Conservation (phyloP, 306 rosid genomes). For the Oemleria cerasiformis region DNA sequence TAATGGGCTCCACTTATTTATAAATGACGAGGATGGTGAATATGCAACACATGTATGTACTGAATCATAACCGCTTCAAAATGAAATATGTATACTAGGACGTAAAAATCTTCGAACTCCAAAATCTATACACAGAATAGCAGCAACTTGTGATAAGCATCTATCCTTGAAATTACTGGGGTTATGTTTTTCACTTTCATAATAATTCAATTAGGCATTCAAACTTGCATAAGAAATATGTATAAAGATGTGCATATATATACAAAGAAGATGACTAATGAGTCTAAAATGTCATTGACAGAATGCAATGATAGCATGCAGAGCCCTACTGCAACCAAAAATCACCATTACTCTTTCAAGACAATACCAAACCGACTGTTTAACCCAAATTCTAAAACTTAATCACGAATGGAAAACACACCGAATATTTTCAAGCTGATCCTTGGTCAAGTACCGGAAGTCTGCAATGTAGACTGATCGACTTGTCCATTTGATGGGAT, state of each 20-base stretch:
- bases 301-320: not conserved
- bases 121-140: not conserved
- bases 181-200: not conserved
- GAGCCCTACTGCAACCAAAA: not conserved
- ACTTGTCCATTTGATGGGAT: slow-evolving; percentile 74
- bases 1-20: too few relatives aligned
- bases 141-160: not conserved
- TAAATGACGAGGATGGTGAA: too few relatives aligned
- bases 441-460: slow-evolving; percentile 86
- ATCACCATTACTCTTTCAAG: not conserved
- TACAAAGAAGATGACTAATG: not conserved
- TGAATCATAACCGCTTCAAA: too few relatives aligned
- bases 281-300: not conserved
- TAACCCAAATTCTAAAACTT: not conserved
- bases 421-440: slow-evolving; percentile 39
- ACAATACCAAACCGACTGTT: not conserved
- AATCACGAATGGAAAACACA: not conserved
- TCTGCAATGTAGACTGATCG: slow-evolving; percentile 93
- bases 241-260: not conserved
- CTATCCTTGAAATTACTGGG: not conserved
- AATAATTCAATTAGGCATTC: not conserved
- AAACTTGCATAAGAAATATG: not conserved
- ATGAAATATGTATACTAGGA: too few relatives aligned
- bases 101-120: too few relatives aligned
- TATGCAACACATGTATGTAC: too few relatives aligned